Evolutionary conservation across 768 basidiomycete species (phyloP).

Genomic region (Clavulina sp.): DNA sequence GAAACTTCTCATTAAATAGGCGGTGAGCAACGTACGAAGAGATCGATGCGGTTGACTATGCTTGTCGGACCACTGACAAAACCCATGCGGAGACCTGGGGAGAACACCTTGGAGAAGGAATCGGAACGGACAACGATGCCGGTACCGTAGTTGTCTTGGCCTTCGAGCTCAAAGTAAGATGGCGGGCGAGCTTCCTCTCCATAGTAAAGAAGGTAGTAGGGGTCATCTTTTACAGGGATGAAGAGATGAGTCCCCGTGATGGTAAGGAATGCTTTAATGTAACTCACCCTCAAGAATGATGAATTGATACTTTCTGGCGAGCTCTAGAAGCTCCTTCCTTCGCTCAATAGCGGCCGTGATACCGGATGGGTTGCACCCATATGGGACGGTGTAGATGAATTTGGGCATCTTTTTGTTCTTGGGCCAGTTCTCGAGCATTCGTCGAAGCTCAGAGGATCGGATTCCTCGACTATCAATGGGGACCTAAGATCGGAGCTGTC

Average conservation of each 20-base stretch:
- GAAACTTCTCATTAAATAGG: too few species aligned
- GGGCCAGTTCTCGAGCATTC: conserved; percentile 61
- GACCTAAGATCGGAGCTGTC: too few species aligned
- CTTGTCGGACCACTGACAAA: too few species aligned
- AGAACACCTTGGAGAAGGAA: conserved; percentile 69
- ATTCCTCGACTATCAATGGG: conserved; percentile 62
- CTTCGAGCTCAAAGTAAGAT: conserved; percentile 72
- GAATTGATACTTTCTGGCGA: conserved; percentile 57
- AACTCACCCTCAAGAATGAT: conserved; percentile 67
- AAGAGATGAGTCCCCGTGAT: neutral
- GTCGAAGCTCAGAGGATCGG: conserved; percentile 36
- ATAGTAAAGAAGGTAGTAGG: conserved; percentile 51
- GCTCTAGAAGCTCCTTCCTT: conserved; percentile 48
- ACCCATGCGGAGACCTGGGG: too few species aligned
- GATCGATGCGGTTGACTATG: conserved; percentile 41
- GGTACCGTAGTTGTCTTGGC: conserved; percentile 26
- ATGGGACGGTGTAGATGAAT: conserved; percentile 61
- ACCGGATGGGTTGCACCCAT: conserved; percentile 10
- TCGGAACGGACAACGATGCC: conserved; percentile 81
- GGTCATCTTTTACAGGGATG: conserved; percentile 38
- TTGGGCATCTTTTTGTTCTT: conserved; percentile 51
- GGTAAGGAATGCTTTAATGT: too few species aligned
- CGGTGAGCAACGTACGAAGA: conserved; percentile 6
- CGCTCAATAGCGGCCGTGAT: conserved; percentile 55
- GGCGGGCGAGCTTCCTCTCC: conserved; percentile 42